Evolutionary conservation across 305 asterid genomes (phyloP), one percentile per base, ranked within the genome.

Genomic region (Ilex paraguariensis): DNA sequence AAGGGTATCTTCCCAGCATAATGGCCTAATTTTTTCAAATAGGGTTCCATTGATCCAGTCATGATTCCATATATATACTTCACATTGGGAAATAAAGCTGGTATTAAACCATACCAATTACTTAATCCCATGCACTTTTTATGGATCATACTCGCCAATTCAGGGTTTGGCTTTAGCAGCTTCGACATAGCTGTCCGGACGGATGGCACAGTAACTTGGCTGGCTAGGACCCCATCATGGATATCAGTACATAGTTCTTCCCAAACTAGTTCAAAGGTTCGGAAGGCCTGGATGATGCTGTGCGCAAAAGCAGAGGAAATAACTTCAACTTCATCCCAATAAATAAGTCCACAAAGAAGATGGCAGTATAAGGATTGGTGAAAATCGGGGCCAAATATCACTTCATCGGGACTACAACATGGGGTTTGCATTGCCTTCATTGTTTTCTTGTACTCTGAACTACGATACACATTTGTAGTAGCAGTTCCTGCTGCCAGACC

Each of bases 31-130:
- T 90, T 93, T 13, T 71, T 82, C 76, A 93, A 40, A 66, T 93
- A 93, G 3, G 94, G 98, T 58, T 93, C 98, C 98, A 93, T 93
- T 6, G 98, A 90, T 3, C 98, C 98, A 0, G 98, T 93, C 98
- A 93, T 93, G 61, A 93, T 93, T 46, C 96, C 98, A 1, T 89
- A 89, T 12, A 93, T 74, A 66, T 90, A 93, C 76, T 79, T 85
- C 8, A 84, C 79, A 21, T 81, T 81, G 3, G 98, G 98, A 71
- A 93, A 93, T 13, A 90, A 61, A 67, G 70, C 95, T 0, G 65
- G 83, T 50, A 93, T 93, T 60, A 93, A 59, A 13, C 97, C 97
- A 52, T 89, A 85, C 96, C 95, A 87, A 55, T 86, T 86, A 65
- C 87, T 85, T 32, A 90, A 66, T 14, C 86, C 83, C 48, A 46